Base-by-base conservation (phyloP, 352 stramenopile genomes). In the Pythium guiyangense region DNA sequence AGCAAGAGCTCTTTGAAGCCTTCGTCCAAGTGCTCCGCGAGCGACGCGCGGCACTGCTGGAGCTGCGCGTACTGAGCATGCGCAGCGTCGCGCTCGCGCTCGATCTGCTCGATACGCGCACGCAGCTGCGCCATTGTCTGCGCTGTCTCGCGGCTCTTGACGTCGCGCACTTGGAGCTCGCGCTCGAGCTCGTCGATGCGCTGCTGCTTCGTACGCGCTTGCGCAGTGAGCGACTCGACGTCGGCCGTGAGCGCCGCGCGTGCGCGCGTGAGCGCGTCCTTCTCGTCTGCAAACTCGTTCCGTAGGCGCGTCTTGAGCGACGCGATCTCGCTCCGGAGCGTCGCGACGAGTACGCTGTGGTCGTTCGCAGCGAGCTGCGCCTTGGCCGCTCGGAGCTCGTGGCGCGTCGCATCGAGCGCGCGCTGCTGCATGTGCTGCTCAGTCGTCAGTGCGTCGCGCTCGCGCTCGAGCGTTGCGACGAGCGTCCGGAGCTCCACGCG, bases 1-100 rank as follows among this genome's bases (percentile, higher is more conserved):
- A 84, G 62, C 25, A 91, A 47, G 4, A 91, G 52, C 44, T 86
- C 77, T 49, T 89, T 85, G 42, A 91, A 89, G 9, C 81, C 81
- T 12, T 67, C 69, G 51, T 91, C 78, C 6, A 91, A 71, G 43
- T 88, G 71, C 15, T 88, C 74, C 10, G 66, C 73, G 2, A 91
- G 60, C 15, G 71, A 72, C 0, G 70, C 73, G 2, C 67, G 68
- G 17, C 72, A 81, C 26, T 77, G 63, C 25, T 85, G 62, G 5
- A 90, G 63, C 48, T 90, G 66, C 57, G 85, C 69, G 55, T 86
- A 90, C 57, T 80, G 76, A 3, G 31, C 37, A 54, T 68, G 63
- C 11, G 69, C 71, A 31, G 65, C 67, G 17, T 73, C 58, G 9
- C 82, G 57, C 18, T 86, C 79, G 4, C 26, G 44, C 54, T 85